These are phyloP conservation scores for Trametes sp. DNA, from an alignment of 1,284 basidiomycete species.

Conservation along the genomic window DNA sequence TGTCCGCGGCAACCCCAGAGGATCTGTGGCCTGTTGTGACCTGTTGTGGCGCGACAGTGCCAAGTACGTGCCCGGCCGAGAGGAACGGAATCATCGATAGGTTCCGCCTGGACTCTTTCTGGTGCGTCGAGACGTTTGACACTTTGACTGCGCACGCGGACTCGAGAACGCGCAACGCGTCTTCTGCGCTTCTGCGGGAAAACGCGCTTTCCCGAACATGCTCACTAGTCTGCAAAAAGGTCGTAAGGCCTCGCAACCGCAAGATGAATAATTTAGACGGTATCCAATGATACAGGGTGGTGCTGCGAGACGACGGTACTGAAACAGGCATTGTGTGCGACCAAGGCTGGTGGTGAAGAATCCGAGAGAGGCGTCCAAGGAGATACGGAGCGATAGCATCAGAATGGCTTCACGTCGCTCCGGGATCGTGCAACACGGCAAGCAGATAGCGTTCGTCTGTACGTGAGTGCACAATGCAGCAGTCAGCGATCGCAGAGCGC, in stretches of 20 bases:
- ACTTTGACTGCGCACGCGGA: neutral
- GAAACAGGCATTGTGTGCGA: slow-evolving; percentile 19
- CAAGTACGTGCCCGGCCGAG: neutral
- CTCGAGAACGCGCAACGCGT: neutral
- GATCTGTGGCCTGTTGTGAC: neutral
- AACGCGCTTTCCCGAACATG: neutral
- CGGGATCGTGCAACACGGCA: slow-evolving; percentile 84
- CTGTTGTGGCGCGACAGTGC: slow-evolving; percentile 1
- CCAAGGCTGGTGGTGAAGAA: neutral
- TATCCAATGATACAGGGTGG: slow-evolving; percentile 29
- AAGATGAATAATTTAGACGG: slow-evolving; percentile 23
- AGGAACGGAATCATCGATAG: neutral
- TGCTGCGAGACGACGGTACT: slow-evolving; percentile 18
- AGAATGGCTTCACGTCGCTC: slow-evolving; percentile 40
- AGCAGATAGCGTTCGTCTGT: slow-evolving; percentile 85
- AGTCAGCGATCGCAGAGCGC: slow-evolving; percentile 9
- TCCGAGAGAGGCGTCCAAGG: neutral
- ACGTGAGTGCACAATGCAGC: neutral
- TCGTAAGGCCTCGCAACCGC: too few relatives aligned
- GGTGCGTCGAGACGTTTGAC: too few relatives aligned
- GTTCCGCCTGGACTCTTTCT: neutral
- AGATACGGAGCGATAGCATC: slow-evolving; percentile 4
- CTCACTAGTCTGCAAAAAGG: neutral
- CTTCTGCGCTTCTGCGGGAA: neutral
- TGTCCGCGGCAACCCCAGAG: neutral